Conservation (phyloP, 352 stramenopile species). For the Phytophthora pinifolia region DNA sequence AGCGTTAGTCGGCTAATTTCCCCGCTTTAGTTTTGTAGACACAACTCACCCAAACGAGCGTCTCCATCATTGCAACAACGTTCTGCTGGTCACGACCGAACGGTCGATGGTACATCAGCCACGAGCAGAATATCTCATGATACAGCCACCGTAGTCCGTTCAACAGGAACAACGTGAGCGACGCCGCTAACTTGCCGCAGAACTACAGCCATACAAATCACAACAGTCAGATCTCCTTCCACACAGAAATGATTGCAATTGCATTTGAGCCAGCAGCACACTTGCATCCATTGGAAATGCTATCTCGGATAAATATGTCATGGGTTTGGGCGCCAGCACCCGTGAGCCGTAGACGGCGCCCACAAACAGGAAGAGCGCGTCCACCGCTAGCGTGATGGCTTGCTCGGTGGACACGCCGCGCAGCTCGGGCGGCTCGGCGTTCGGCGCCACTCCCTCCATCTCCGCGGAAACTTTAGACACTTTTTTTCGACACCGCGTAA, state of each 20-base stretch:
- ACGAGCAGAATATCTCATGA: slow-evolving; percentile 40
- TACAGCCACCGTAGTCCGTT: slow-evolving; percentile 57
- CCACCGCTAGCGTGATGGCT: slow-evolving; percentile 26
- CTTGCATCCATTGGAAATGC: slow-evolving; percentile 67
- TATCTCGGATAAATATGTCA: slow-evolving; percentile 81
- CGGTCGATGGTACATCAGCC: slow-evolving; percentile 34
- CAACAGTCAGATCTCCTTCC: background rate
- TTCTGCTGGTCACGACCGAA: slow-evolving; percentile 30
- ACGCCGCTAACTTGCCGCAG: slow-evolving; percentile 59
- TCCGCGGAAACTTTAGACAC: slow-evolving; percentile 3
- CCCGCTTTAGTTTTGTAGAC: no score
- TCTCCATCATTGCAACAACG: slow-evolving; percentile 56
- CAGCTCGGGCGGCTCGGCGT: slow-evolving; percentile 5
- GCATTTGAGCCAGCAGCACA: slow-evolving; percentile 5
- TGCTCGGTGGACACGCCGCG: slow-evolving; percentile 25
- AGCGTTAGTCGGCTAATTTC: no score
- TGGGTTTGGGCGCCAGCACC: slow-evolving; percentile 54
- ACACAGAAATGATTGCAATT: background rate
- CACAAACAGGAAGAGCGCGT: slow-evolving; percentile 52
- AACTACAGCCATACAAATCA: slow-evolving; percentile 36
- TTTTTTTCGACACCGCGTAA: slow-evolving; percentile 1
- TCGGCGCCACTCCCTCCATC: slow-evolving; percentile 15
- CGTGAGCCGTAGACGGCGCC: slow-evolving; percentile 54
- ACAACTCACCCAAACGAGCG: slow-evolving; percentile 53
- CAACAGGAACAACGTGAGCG: slow-evolving; percentile 43